Base-by-base conservation (phyloP, 208 protist genomes). In the Leishmania mexicana region DNA sequence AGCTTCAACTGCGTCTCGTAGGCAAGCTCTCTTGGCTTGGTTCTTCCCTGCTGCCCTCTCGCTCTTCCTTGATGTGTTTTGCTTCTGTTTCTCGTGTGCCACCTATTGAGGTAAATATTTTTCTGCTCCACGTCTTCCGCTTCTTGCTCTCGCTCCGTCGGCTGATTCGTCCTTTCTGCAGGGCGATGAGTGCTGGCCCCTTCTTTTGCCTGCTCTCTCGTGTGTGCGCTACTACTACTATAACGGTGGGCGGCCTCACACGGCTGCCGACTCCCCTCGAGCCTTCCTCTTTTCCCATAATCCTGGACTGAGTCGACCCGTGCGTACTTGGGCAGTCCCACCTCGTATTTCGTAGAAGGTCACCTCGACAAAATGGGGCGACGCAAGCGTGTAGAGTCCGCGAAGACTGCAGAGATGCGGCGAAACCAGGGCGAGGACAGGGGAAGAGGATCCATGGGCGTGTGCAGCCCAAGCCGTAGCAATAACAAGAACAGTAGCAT, bases 301-400 rank as follows among this genome's bases (percentile, higher is more conserved):
- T 79, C 47, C 67, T 58, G 21, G 31, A 3, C 11, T 31, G n/a
- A 38, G 3, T 19, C 7, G 31, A 31, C 13, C 13, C 62, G 31
- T 15, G 15, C 62, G 31, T 67, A 19, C 15, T 19, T 31, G 31
- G 31, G 13, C 7, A 21, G n/a, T 38, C 31, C 15, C 21, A 8
- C 13, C 31, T n/a, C 3, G 13, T 74, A 31, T 28, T 42, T 71
- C 21, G 10, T 17, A 15, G 38, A 71, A 28, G 19, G 65, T 71
- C 38, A 8, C 7, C 38, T 47, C 21, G 47, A 13, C 47, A 45
- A 40, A 60, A 85, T 85, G 76, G 81, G 81, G 31, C 76, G 76
- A 11, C 65, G 76, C 1, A 85, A 85, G 38, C 57, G 53, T 2
- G 51, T 57, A 19, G 71, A 49, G 57, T 28, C 35, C 8, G 70